Evolutionary conservation across 306 rosid species (phyloP).

Genomic region (Vigna angularis): DNA sequence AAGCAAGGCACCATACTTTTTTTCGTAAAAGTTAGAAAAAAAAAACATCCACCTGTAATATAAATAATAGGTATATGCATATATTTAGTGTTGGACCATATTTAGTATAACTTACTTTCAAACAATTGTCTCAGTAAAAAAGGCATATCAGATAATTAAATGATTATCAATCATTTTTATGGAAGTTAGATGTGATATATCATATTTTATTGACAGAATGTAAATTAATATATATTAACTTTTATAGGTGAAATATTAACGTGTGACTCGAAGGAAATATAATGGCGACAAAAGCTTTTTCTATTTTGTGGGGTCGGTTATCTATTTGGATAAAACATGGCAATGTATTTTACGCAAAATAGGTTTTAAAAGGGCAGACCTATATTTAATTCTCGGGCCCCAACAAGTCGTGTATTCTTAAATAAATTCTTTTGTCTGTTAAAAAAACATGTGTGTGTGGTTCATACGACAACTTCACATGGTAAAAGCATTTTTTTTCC

Average conservation of each 20-base stretch:
- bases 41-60: neutral
- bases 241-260: slow-evolving; percentile 44
- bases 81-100: too few relatives aligned
- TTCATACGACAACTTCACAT: neutral
- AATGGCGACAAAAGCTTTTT: neutral
- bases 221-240: neutral
- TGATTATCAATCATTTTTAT: too few relatives aligned
- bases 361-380: neutral
- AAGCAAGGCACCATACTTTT: slow-evolving; percentile 10
- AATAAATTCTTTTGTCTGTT: neutral
- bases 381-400: neutral
- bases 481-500: neutral
- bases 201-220: slow-evolving; percentile 15
- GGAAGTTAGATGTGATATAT: neutral
- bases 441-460: neutral
- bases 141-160: too few relatives aligned
- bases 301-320: neutral
- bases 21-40: neutral
- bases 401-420: neutral
- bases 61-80: too few relatives aligned
- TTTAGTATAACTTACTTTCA: too few relatives aligned
- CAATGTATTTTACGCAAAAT: neutral
- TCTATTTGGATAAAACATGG: neutral
- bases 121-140: too few relatives aligned
- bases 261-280: neutral